Percentiles rank a stretch among this genome's conserved stretches.
Evolutionary conservation across 2,329 filamentous ascomycete species (phyloP).

Genomic region (Aspergillus sp.): DNA sequence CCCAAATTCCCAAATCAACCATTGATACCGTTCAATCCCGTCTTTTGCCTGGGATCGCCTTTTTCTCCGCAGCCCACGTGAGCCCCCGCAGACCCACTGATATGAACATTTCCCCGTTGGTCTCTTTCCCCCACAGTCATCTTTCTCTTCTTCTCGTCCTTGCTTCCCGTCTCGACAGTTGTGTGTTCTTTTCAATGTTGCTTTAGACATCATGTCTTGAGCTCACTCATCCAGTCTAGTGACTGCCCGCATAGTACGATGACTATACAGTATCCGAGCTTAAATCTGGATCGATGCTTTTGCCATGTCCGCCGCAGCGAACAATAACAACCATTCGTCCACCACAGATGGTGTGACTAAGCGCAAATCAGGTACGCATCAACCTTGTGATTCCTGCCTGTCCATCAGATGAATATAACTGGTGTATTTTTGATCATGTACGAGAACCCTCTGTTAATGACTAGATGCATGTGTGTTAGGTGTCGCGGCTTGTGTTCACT

Average conservation of each 20-base stretch:
- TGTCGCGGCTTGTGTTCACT: slow-evolving; percentile 45
- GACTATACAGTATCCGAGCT: not conserved
- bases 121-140: not conserved
- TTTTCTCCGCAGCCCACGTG: not conserved
- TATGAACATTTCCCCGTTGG: not conserved
- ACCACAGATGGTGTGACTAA: slow-evolving; percentile 32
- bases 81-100: not conserved
- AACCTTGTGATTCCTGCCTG: not conserved
- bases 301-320: slow-evolving; percentile 33
- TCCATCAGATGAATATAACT: not conserved
- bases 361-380: slow-evolving; percentile 32
- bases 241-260: not conserved
- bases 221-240: too few relatives aligned
- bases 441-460: not conserved
- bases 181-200: too few relatives aligned
- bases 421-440: too few relatives aligned
- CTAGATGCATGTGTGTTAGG: slow-evolving; percentile 16
- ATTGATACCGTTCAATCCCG: too few relatives aligned
- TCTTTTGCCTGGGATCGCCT: too few relatives aligned
- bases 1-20: too few relatives aligned
- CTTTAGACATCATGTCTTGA: too few relatives aligned
- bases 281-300: slow-evolving; percentile 11
- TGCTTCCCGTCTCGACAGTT: not conserved
- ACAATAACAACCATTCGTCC: slow-evolving; percentile 27
- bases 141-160: not conserved